Evolutionary conservation across 345 rosid genomes (phyloP), one percentile per base, ranked within the genome.

Genomic region (Clarkia xantiana): DNA sequence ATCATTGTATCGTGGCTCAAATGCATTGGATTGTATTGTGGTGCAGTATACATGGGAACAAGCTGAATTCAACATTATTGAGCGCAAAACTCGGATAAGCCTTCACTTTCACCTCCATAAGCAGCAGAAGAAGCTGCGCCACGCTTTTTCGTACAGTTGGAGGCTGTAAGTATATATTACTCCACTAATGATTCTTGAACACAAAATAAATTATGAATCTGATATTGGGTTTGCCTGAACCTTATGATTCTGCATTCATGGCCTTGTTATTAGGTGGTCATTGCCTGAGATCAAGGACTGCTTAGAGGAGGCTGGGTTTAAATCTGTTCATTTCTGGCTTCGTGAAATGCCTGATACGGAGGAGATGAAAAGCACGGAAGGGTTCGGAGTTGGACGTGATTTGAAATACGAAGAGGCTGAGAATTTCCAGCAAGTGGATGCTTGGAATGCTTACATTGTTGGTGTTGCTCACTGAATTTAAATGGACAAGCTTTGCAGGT

Each of bases 61-160:
- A 64, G 89, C 79, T 56, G 96, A 82, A 60, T 86, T 86, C 45
- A 76, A 86, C 64, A 82, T 86, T 17, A 42, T 86, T 19, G 76
- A 52, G 64, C 80, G 94, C 42, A 81, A 74, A 67, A 79, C 95
- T 52, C 78, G 85, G 74, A 89, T 82, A 52, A 82, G 94, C 66
- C 83, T 89, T 59, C 97, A 89, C 52, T 89, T 67, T 57, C 78
- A 84, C 71, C 84, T 82, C 46, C 72, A 58, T 54, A 82, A 80
- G 70, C 89, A 75, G 52, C 84, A 80, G 81, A 89, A 71, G 57
- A 82, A 80, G 63, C 54, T 84, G 34, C 83, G 82, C 48, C 77
- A 80, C 54, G 95, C 90, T 45, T 85, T 89, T 61, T 85, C 97
- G 0, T 84, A 89, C 62, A 78, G 77, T 58, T 89, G 97, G 97